Evolutionary conservation across 192 early-diverging fungal genomes (phyloP), one percentile per base, ranked within the genome.

Genomic region (Coemansia sp.): DNA sequence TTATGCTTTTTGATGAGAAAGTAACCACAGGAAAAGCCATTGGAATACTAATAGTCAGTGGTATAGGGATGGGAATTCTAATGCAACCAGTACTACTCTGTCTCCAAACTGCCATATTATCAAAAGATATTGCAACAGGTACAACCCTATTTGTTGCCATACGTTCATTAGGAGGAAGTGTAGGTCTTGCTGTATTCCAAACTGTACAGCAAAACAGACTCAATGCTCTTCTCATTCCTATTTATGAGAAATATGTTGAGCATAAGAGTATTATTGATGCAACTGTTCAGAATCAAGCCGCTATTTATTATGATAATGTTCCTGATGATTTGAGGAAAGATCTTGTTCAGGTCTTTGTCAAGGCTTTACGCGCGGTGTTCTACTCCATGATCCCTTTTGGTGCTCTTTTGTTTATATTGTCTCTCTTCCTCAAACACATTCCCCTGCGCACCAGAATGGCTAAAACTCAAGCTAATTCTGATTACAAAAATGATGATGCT

Each of bases 41-140:
- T 62, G 82, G 87, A 12, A 90, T 81, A 58, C 64, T 91, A 52
- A 55, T 93, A 19, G 70, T 92, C 48, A 47, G 80, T 49, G 92
- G 92, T 25, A 22, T 85, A 16, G 95, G 95, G 10, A 59, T 87
- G n/a, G 93, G 95, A 23, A 64, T 83, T 22, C 68, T 84, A 28
- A 73, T 93, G 59, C 92, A 92, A 73, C 85, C 86, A 0, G 67
- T 85, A 32, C 64, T 91, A 34, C 74, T 93, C 22, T 86, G 80
- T 25, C 71, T 86, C 24, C 92, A 94, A 67, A 81, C 86, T 0
- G 69, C 84, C 27, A 89, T 90, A 31, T 60, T 58, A 23, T 55
- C 71, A 2, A 62, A 64, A 25, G 79, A 89, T 30, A 86, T 92
- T 53, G 90, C 89, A n/a, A 58, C 86, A 24, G 88, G 82, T 41